A percentile compares a stretch with the other conserved stretches of the same genome.
These are phyloP conservation scores for Wickerhamomyces subpelliculosus DNA, from an alignment of 805 yeast species.

Conservation along the genomic window DNA sequence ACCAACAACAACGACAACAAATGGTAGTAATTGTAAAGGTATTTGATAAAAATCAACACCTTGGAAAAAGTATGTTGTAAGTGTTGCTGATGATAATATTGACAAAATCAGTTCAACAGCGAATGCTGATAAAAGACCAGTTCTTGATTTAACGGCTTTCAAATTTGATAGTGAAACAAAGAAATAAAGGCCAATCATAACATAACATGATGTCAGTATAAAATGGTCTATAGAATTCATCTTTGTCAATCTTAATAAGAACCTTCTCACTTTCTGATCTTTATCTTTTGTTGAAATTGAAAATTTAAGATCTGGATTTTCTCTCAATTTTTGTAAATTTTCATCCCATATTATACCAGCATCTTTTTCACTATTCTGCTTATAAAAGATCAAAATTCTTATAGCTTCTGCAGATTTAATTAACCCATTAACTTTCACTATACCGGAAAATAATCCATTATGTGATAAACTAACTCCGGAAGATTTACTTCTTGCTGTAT, in stretches of 20 bases:
- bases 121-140: slow-evolving; percentile 39
- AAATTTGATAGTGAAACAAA: slow-evolving; percentile 33
- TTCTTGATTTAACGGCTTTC: slow-evolving; percentile 36
- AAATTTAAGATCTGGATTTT: background rate
- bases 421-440: slow-evolving; percentile 36
- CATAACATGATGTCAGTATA: slow-evolving; percentile 19
- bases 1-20: slow-evolving; percentile 34
- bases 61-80: slow-evolving; percentile 31
- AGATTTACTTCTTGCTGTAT: slow-evolving; percentile 12
- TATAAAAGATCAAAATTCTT: slow-evolving; percentile 28
- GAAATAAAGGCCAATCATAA: slow-evolving; percentile 25
- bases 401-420: slow-evolving; percentile 34
- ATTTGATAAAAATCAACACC: slow-evolving; percentile 28
- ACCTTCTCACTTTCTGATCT: background rate
- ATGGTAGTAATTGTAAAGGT: slow-evolving; percentile 35
- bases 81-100: slow-evolving; percentile 34
- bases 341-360: slow-evolving; percentile 24
- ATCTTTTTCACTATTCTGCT: slow-evolving; percentile 5
- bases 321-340: slow-evolving; percentile 20
- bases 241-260: slow-evolving; percentile 10
- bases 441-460: slow-evolving; percentile 29
- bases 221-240: slow-evolving; percentile 17
- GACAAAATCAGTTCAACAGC: slow-evolving; percentile 33
- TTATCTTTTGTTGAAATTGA: background rate
- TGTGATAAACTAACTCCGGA: slow-evolving; percentile 17